phyloP scores from a whole-genome alignment of 495 filamentous ascomycete species.

The Trichocladium uniseriatum region DNA sequence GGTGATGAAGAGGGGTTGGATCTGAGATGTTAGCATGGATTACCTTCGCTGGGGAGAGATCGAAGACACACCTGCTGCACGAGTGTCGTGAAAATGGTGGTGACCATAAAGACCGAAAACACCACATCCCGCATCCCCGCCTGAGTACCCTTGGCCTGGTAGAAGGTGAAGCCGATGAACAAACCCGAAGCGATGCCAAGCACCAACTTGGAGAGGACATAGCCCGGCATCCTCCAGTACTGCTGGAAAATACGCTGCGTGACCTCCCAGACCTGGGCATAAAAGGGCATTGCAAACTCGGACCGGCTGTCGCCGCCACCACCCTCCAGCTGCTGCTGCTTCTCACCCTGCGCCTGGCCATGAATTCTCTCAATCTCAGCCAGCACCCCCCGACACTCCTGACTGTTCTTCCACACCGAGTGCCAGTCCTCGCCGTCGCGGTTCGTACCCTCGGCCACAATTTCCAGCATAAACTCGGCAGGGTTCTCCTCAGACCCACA shows the following conservation, averaged over 20 bases:
- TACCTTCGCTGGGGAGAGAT: too few species aligned
- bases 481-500: conserved; percentile 58
- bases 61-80: conserved; percentile 42
- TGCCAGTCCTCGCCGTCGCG: conserved; percentile 63
- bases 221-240: conserved; percentile 68
- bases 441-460: conserved; percentile 54
- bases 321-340: background rate
- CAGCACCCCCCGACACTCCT: conserved; percentile 50
- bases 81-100: conserved; percentile 53
- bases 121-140: conserved; percentile 57
- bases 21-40: conserved; percentile 15
- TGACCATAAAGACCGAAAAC: conserved; percentile 65
- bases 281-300: conserved; percentile 27
- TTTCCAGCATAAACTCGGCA: conserved; percentile 87
- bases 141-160: conserved; percentile 45
- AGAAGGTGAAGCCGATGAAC: conserved; percentile 75
- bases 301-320: background rate
- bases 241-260: conserved; percentile 57
- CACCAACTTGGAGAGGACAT: conserved; percentile 54
- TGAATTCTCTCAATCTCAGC: conserved; percentile 47
- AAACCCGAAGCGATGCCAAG: conserved; percentile 35
- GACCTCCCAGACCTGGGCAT: conserved; percentile 36
- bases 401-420: conserved; percentile 60
- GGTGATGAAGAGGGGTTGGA: conserved; percentile 59
- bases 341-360: background rate